Evolutionary conservation across 495 filamentous ascomycete genomes (phyloP), one percentile per base, ranked within the genome.

Genomic region (Neurospora africana): DNA sequence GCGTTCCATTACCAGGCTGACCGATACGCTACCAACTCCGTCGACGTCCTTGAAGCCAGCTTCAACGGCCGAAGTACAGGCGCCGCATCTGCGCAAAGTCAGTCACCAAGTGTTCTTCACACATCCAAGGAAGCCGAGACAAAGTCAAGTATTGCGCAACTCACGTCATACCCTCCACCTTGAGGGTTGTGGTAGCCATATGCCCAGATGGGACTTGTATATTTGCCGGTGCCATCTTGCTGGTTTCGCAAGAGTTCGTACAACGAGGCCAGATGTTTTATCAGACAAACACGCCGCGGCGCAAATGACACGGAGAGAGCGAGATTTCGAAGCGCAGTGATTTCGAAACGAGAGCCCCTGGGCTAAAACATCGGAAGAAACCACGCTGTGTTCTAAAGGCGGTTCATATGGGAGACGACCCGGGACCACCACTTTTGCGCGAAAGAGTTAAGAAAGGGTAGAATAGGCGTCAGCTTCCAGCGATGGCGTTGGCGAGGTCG

Each of bases 181-280:
- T 91, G 70, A 98, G 82, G 5, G 92, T 97, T 36, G 94, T 98
- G n/a, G 92, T 97, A 8, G 93, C 92, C 91, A 93, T 91, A 78
- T 90, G 86, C 69, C 82, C 78, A n/a, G 78, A 44, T n/a, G 83
- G 81, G 70, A 87, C 81, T 70, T 82, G 79, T 70, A 83, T 82
- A 69, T 83, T 77, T 69, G 76, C 67, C 13, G 86, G 85, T 11
- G 85, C 85, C 86, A 88, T 88, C 38, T 75, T 75, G 70, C 70
- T 17, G 53, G 27, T 27, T 61, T 13, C 15, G 53, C 53, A 33
- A 61, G 53, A 61, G 27, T 3, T 61, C 23, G 53, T 61, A 17
- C 53, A 61, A 30, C 53, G 53, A 27, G 23, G 21, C 53, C 21
- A 3, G 13, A 33, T 33, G 27, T 30, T 61, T 61, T 61, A 17